phyloP scores from a whole-genome alignment of 495 filamentous ascomycete species.

The Penicillium herquei region DNA sequence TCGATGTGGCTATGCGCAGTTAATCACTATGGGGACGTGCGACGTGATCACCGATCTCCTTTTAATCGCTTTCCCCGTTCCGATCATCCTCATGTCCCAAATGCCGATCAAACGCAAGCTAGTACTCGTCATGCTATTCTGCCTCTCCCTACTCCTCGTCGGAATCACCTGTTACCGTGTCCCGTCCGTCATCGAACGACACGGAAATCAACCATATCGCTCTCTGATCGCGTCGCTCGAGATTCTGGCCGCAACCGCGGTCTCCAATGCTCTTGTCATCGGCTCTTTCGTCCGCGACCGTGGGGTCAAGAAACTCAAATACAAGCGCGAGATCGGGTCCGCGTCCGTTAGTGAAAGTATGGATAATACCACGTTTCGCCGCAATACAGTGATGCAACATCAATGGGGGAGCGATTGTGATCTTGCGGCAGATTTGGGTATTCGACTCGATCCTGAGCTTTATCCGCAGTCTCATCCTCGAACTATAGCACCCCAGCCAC shows the following conservation, averaged over 20 bases:
- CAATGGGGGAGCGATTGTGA: constrained; percentile 85
- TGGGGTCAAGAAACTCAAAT: constrained; percentile 76
- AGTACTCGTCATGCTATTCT: constrained; percentile 72
- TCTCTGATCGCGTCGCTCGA: constrained; percentile 78
- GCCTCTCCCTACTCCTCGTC: constrained; percentile 73
- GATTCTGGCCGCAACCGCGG: constrained; percentile 70
- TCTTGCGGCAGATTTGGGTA: constrained; percentile 69
- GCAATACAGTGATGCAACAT: constrained; percentile 50
- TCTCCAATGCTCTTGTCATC: constrained; percentile 75
- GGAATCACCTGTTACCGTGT: constrained; percentile 74
- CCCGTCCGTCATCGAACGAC: constrained; percentile 60
- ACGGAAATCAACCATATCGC: constrained; percentile 69
- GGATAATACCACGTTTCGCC: constrained; percentile 49
- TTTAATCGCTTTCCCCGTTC: constrained; percentile 83
- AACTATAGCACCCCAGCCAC: constrained; percentile 14
- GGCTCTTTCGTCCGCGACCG: constrained; percentile 79
- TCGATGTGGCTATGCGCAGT: constrained; percentile 77
- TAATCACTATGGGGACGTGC: constrained; percentile 81
- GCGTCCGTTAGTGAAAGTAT: constrained; percentile 52
- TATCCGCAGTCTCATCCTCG: constrained; percentile 32
- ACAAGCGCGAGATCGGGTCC: constrained; percentile 54
- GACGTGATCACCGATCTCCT: constrained; percentile 87
- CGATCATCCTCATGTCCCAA: constrained; percentile 71
- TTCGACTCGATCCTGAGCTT: constrained; percentile 59
- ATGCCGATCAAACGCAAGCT: constrained; percentile 68